These are phyloP conservation scores for Xeromyces bisporus DNA, from an alignment of 495 filamentous ascomycete genomes.

Conservation along the genomic window DNA sequence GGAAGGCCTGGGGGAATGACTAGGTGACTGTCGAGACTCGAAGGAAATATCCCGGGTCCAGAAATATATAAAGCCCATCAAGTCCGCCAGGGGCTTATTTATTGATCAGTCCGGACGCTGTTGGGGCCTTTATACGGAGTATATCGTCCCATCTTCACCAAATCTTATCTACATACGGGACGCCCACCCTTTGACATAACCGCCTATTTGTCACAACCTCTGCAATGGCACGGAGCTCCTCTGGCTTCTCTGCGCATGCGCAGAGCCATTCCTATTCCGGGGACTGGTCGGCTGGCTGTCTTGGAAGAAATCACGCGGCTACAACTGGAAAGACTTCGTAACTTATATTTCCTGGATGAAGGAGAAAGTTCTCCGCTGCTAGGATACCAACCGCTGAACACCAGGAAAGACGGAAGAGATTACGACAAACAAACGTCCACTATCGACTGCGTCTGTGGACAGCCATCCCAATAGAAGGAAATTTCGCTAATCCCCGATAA, in stretches of 20 bases:
- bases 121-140: background rate
- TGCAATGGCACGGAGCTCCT: conserved; percentile 1
- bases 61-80: background rate
- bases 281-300: too few relatives aligned
- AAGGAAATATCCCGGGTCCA: background rate
- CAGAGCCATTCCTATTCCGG: background rate
- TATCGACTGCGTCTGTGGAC: too few relatives aligned
- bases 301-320: too few relatives aligned
- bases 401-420: too few relatives aligned
- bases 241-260: conserved; percentile 1
- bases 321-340: too few relatives aligned
- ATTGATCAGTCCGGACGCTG: background rate
- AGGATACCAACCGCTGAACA: too few relatives aligned
- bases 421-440: too few relatives aligned
- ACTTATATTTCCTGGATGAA: too few relatives aligned
- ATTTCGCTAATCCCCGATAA: too few relatives aligned
- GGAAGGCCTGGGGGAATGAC: background rate
- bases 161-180: conserved; percentile 1
- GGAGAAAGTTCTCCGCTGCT: too few relatives aligned
- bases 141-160: background rate
- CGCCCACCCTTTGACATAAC: conserved; percentile 7
- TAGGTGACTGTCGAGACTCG: background rate
- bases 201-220: too few relatives aligned
- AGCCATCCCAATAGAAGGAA: too few relatives aligned
- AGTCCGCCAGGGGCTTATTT: background rate